Conservation (phyloP, 2,329 filamentous ascomycete genomes). For the Myriosclerotinia curreyana region DNA sequence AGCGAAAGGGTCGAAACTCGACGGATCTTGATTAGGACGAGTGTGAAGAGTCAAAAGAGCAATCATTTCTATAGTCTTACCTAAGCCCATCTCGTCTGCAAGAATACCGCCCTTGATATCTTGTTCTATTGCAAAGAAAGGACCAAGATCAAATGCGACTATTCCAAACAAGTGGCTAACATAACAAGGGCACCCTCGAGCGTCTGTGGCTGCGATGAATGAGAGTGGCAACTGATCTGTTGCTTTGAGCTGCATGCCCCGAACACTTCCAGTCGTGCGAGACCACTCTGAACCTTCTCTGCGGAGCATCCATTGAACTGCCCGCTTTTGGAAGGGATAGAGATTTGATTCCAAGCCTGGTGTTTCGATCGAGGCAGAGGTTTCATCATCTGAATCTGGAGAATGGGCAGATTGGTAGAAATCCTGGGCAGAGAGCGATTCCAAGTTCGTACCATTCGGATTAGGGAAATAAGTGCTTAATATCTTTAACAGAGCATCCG, state of each 20-base stretch:
- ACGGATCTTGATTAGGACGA: conserved; percentile 36
- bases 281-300: conserved; percentile 60
- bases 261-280: conserved; percentile 19
- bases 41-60: conserved; percentile 65
- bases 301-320: conserved; percentile 66
- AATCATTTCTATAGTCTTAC: conserved; percentile 75
- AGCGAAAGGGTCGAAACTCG: conserved; percentile 43
- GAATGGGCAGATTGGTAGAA: conserved; percentile 71
- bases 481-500: conserved; percentile 32
- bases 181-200: conserved; percentile 48
- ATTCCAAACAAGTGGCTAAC: conserved; percentile 63
- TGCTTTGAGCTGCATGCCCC: neutral
- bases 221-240: conserved; percentile 38
- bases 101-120: conserved; percentile 50
- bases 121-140: conserved; percentile 46
- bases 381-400: conserved; percentile 48
- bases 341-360: conserved; percentile 50
- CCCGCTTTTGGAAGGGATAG: conserved; percentile 70
- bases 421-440: conserved; percentile 48
- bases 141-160: conserved; percentile 49
- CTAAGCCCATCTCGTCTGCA: conserved; percentile 79
- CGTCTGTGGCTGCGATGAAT: conserved; percentile 48
- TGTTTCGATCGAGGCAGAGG: conserved; percentile 43
- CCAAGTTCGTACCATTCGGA: conserved; percentile 22
- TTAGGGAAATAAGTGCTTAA: conserved; percentile 36